Base-by-base conservation (phyloP, 495 filamentous ascomycete genomes). In the Daldinia caldariorum region DNA sequence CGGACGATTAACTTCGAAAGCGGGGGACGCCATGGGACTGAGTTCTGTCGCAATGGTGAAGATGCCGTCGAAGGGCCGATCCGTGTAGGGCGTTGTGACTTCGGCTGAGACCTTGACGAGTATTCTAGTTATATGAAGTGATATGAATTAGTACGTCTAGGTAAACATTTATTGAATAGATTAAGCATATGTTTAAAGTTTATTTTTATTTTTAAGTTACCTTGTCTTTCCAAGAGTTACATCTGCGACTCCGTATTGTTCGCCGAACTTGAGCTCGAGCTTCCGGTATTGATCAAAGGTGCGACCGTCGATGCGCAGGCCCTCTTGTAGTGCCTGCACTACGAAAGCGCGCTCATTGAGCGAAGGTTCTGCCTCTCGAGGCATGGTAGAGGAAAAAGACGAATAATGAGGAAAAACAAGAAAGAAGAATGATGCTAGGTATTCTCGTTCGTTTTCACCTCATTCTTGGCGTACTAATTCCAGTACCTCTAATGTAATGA, bases 1-100 rank as follows among this genome's bases (percentile, higher is more conserved):
- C 60, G 89, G 90, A 83, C 93, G 86, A 77, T 91, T 91, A 70
- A 90, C 86, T 78, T 97, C 94, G 84, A 96, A 96, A 29, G 91
- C 89, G 12, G 95, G 94, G 31, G 93, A 94, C 22, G 91, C 89
- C 90, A 99, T 94, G n/a, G 93, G 91, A 54, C 88, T 90, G 68
- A 99, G 86, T 78, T 99, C 95, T 63, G 94, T 89, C 32, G 88
- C 86, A 76, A 99, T 97, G 58, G 87, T 91, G 81, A 98, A 97
- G 76, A 95, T 85, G 74, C 95, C 95, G 76, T 97, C 94, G 73
- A 97, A 97, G 54, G 93, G 94, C 31, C 95, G 90, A 77, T 97
- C 94, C 49, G 90, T 81, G 76, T 88, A 92, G 41, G 95, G 95
- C 58, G 90, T 86, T 14, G 90, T 89, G 45, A 98, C 89, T 81